phyloP scores from a whole-genome alignment of 2,329 filamentous ascomycete species.

The Botrytis byssoidea region DNA sequence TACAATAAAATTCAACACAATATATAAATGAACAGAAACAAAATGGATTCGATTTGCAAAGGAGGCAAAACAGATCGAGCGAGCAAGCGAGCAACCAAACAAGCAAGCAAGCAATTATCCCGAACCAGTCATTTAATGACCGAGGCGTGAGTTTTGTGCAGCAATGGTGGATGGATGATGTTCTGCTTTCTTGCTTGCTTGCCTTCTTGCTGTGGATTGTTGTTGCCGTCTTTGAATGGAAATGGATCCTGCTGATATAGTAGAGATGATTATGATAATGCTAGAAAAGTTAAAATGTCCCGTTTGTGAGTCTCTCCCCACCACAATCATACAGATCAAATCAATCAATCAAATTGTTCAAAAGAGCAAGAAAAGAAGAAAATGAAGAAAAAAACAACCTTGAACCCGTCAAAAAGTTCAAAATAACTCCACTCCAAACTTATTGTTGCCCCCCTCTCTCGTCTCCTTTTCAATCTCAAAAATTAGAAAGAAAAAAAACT shows the following conservation, averaged over 20 bases:
- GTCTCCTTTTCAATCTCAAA: conserved; percentile 8
- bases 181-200: background rate
- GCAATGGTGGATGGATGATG: background rate
- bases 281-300: background rate
- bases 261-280: background rate
- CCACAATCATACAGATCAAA: background rate
- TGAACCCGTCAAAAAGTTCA: conserved; percentile 8
- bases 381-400: background rate
- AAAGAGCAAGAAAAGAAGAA: background rate
- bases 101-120: background rate
- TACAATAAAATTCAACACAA: background rate
- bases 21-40: background rate
- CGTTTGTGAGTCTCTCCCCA: background rate
- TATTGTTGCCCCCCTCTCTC: background rate
- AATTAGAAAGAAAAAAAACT: background rate
- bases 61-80: background rate
- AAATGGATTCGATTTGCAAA: background rate
- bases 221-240: background rate
- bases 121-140: conserved; percentile 8
- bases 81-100: background rate
- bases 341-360: background rate
- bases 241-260: background rate
- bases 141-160: background rate
- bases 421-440: conserved; percentile 6
- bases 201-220: background rate